Conservation (phyloP, 805 yeast genomes). For the Candida ulmi region DNA sequence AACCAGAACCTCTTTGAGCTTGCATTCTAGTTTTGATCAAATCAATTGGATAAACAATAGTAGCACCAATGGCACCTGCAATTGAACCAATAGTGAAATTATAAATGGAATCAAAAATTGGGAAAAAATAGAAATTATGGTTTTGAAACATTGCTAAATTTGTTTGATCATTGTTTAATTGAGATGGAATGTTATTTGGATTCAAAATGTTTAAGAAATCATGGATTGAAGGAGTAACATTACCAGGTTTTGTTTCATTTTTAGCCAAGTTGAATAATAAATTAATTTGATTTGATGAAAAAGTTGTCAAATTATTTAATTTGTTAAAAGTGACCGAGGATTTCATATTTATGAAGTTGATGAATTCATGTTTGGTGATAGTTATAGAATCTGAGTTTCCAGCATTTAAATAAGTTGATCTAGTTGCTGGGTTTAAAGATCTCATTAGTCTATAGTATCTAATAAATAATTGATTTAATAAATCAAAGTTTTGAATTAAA, state of each 20-base stretch:
- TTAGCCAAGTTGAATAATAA: slow-evolving; percentile 25
- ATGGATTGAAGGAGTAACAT: slow-evolving; percentile 25
- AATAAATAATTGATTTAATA: slow-evolving; percentile 31
- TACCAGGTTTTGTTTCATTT: slow-evolving; percentile 4
- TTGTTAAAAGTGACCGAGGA: slow-evolving; percentile 26
- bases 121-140: slow-evolving; percentile 38
- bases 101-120: slow-evolving; percentile 80
- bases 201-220: slow-evolving; percentile 36
- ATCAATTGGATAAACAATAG: slow-evolving; percentile 95
- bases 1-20: slow-evolving; percentile 66
- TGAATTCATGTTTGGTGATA: slow-evolving; percentile 31
- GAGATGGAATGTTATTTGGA: slow-evolving; percentile 27
- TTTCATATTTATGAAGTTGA: slow-evolving; percentile 29
- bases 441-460: slow-evolving; percentile 23
- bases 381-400: slow-evolving; percentile 19
- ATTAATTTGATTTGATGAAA: slow-evolving; percentile 36
- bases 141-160: slow-evolving; percentile 2
- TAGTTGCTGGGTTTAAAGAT: neutral
- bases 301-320: slow-evolving; percentile 33
- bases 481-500: slow-evolving; percentile 34
- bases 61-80: slow-evolving; percentile 98
- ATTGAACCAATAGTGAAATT: slow-evolving; percentile 87
- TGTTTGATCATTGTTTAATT: slow-evolving; percentile 21
- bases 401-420: slow-evolving; percentile 2
- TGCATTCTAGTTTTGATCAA: slow-evolving; percentile 96